phyloP scores from a whole-genome alignment of 139 green algal species.

The Chlorella ohadii region DNA sequence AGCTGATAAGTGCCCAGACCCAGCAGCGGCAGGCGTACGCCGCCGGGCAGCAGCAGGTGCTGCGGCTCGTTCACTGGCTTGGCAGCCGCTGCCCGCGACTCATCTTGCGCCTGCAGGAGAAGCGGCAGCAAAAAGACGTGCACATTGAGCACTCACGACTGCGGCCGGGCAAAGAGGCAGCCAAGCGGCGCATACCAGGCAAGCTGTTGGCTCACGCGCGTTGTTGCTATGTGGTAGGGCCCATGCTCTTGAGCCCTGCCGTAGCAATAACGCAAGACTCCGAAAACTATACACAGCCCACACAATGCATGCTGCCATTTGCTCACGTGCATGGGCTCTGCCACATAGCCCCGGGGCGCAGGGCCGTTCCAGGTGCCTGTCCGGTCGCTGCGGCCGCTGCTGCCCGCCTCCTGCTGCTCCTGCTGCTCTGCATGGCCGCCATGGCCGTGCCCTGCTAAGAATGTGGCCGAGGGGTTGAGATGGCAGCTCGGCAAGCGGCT shows the following conservation, averaged over 20 bases:
- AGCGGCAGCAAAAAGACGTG: background rate
- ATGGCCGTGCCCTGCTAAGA: background rate
- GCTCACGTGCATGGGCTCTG: constrained; percentile 38
- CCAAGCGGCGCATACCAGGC: too few species aligned
- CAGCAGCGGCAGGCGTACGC: constrained; percentile 68
- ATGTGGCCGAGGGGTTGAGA: too few species aligned
- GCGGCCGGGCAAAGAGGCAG: too few species aligned
- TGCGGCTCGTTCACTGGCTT: constrained; percentile 42
- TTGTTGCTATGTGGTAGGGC: too few species aligned
- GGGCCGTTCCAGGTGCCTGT: constrained; percentile 85
- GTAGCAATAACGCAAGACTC: too few species aligned
- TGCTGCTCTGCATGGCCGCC: background rate
- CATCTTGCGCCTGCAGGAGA: constrained; percentile 12
- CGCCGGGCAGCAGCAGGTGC: constrained; percentile 58
- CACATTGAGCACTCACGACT: too few species aligned
- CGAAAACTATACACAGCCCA: too few species aligned
- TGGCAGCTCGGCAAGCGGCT: too few species aligned
- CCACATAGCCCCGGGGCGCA: constrained; percentile 60
- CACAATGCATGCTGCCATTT: too few species aligned
- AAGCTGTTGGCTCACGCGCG: too few species aligned
- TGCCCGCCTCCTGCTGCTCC: constrained; percentile 3
- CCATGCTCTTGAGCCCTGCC: too few species aligned
- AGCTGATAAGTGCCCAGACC: constrained; percentile 78
- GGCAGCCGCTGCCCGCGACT: background rate
- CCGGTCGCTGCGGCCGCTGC: constrained; percentile 45